Percentiles rank a stretch among this genome's conserved stretches.
Conservation (phyloP, 495 filamentous ascomycete genomes). For the Amorphotheca resinae region DNA sequence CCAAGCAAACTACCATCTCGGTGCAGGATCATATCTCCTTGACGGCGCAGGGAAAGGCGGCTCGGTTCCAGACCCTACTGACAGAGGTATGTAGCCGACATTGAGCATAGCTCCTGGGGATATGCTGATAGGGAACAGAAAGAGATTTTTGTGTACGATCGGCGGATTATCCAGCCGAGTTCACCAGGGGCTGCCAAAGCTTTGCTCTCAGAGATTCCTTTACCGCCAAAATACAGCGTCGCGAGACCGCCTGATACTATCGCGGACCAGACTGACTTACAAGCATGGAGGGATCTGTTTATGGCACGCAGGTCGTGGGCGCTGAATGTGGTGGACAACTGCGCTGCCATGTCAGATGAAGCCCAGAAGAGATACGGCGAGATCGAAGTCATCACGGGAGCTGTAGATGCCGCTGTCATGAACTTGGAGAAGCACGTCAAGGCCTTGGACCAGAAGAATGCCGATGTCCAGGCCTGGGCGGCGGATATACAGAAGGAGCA, state of each 20-base stretch:
- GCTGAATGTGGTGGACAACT: constrained; percentile 50
- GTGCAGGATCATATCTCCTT: constrained; percentile 65
- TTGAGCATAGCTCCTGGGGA: not conserved
- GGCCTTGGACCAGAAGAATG: constrained; percentile 57
- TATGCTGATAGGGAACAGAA: constrained; percentile 36
- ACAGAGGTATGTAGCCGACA: constrained; percentile 55
- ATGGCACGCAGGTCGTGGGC: constrained; percentile 64
- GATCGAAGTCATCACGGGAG: constrained; percentile 57
- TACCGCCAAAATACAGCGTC: constrained; percentile 45
- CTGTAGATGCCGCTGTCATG: constrained; percentile 61
- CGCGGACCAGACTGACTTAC: constrained; percentile 55
- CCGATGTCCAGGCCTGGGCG: constrained; percentile 61
- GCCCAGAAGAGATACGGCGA: constrained; percentile 42
- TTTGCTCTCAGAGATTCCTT: constrained; percentile 36
- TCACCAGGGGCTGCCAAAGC: constrained; percentile 27
- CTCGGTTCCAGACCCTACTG: constrained; percentile 60
- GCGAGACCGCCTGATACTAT: constrained; percentile 60
- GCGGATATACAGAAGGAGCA: constrained; percentile 61
- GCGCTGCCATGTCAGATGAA: constrained; percentile 41
- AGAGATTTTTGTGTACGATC: constrained; percentile 82
- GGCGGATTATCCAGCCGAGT: constrained; percentile 44
- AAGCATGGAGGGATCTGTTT: constrained; percentile 75
- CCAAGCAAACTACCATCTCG: constrained; percentile 39
- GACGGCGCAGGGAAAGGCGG: constrained; percentile 67
- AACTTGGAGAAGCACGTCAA: constrained; percentile 73